Percentiles rank a stretch among this genome's conserved stretches.
These are phyloP conservation scores for Psophocarpus tetragonolobus DNA, from an alignment of 306 rosid genomes.

Conservation along the genomic window DNA sequence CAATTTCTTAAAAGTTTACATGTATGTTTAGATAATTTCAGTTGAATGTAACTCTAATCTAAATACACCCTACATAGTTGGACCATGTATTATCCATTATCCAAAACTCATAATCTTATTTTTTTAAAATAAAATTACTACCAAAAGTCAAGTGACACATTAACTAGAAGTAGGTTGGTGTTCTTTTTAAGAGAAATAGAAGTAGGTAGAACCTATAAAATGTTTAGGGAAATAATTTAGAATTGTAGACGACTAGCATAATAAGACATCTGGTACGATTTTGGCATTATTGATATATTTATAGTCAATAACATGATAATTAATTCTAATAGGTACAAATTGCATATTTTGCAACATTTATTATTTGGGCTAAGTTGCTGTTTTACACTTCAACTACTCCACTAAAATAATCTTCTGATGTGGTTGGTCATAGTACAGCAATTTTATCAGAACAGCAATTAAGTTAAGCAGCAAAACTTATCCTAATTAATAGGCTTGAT, in stretches of 20 bases:
- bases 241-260: neutral
- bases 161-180: neutral
- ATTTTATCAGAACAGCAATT: conserved; percentile 3
- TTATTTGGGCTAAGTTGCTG: neutral
- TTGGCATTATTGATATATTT: neutral
- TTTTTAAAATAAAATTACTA: neutral
- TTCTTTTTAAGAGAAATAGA: neutral
- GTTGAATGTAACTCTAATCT: too few species aligned
- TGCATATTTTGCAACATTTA: neutral
- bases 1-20: neutral
- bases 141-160: neutral
- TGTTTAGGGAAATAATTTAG: neutral
- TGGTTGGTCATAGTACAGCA: neutral
- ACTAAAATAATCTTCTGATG: neutral
- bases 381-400: neutral
- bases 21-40: too few species aligned
- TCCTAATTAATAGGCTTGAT: conserved; percentile 27
- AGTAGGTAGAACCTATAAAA: neutral
- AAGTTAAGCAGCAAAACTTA: neutral
- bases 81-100: neutral
- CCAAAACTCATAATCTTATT: neutral
- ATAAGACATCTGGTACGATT: neutral
- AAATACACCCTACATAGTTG: too few species aligned
- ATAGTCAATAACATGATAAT: neutral
- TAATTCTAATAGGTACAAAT: neutral